A percentile compares a stretch with the other conserved stretches of the same genome.
phyloP scores from a whole-genome alignment of 23 red algal species.

The Gracilariopsis chorda region DNA sequence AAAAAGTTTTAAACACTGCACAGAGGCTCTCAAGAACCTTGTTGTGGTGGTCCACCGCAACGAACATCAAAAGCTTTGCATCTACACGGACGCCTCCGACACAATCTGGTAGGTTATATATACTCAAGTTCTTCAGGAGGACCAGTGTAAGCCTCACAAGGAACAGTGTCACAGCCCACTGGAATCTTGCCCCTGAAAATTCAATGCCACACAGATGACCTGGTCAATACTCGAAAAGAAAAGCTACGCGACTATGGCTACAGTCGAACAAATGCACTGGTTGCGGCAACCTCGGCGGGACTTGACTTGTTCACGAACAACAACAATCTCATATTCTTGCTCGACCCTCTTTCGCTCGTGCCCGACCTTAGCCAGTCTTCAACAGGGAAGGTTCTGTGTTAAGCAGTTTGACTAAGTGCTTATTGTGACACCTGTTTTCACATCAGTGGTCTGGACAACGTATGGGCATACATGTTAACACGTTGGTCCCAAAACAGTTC shows the following conservation, averaged over 20 bases:
- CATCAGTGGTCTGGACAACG: not conserved
- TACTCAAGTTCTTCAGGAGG: not conserved
- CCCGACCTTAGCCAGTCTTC: not conserved
- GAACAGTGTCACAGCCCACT: not conserved
- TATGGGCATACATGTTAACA: not conserved
- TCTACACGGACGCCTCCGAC: not conserved
- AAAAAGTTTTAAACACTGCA: not conserved
- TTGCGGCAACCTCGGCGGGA: not conserved
- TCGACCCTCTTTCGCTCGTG: not conserved
- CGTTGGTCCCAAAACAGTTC: not conserved
- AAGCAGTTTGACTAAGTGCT: not conserved
- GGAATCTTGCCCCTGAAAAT: not conserved
- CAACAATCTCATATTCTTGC: not conserved
- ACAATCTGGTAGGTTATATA: not conserved
- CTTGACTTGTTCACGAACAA: not conserved
- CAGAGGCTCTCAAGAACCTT: not conserved
- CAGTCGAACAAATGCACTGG: not conserved
- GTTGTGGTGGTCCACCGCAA: not conserved
- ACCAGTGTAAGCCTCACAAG: not conserved
- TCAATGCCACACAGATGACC: not conserved
- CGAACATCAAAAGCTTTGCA: not conserved
- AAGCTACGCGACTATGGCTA: not conserved
- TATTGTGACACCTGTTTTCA: not conserved
- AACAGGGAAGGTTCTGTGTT: not conserved
- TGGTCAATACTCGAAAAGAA: not conserved